Evolutionary conservation across 1,284 basidiomycete genomes (phyloP).

Genomic region (Lentinus polychrous): DNA sequence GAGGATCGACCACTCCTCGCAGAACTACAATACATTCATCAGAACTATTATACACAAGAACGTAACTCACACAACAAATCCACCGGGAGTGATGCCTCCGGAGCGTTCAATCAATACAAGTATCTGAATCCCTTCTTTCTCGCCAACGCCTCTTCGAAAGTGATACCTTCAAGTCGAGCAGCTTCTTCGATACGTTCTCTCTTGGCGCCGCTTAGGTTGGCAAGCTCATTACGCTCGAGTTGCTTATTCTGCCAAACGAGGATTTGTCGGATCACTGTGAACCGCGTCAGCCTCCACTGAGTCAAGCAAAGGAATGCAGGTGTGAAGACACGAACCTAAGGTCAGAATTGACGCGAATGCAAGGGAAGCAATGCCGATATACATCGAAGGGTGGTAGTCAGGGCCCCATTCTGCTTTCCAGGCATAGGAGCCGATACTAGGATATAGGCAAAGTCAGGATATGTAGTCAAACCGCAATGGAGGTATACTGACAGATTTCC

Average conservation of each 20-base stretch:
- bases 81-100: not conserved
- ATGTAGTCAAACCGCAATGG: not conserved
- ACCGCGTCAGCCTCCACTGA: not conserved
- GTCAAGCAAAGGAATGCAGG: not conserved
- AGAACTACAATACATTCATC: no score
- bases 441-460: not conserved
- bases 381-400: constrained; percentile 32
- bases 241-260: constrained; percentile 29
- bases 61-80: no score
- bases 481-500: constrained; percentile 28
- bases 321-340: constrained; percentile 18
- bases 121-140: constrained; percentile 36
- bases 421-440: constrained; percentile 30
- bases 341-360: constrained; percentile 23
- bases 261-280: constrained; percentile 28
- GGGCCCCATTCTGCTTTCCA: constrained; percentile 34
- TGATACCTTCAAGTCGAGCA: constrained; percentile 30
- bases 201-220: constrained; percentile 23
- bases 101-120: constrained; percentile 26
- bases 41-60: no score
- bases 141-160: constrained; percentile 30
- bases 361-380: constrained; percentile 28
- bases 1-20: no score
- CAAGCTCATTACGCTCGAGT: constrained; percentile 28
- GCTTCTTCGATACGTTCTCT: constrained; percentile 31